Percentiles rank a stretch among this genome's conserved stretches.
Evolutionary conservation across 2,329 filamentous ascomycete species (phyloP).

Genomic region (Emmonsiellopsis sp.): DNA sequence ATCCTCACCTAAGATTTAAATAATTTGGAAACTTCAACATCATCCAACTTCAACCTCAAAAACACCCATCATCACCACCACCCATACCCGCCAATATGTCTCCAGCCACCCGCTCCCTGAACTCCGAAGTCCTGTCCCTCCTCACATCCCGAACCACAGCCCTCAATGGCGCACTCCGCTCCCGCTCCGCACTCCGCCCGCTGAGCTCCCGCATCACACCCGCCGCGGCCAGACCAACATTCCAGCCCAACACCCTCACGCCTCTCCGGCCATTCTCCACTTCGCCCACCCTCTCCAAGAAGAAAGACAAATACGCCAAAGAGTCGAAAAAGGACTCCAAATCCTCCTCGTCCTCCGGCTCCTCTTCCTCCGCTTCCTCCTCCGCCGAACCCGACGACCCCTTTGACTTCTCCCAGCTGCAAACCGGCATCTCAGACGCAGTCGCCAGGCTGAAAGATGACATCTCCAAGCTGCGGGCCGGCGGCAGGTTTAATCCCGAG

Average conservation of each 20-base stretch:
- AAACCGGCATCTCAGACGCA: constrained; percentile 45
- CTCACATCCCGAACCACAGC: not conserved
- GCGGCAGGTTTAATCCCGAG: constrained; percentile 54
- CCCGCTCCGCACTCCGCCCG: not conserved
- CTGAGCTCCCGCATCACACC: not conserved
- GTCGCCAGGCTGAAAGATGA: constrained; percentile 51
- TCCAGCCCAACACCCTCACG: not conserved
- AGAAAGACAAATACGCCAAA: constrained; percentile 37
- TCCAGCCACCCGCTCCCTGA: constrained; percentile 1
- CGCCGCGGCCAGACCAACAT: not conserved
- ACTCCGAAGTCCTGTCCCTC: not conserved
- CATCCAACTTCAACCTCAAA: not conserved
- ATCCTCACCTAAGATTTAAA: too few species aligned
- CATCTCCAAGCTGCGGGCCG: constrained; percentile 51
- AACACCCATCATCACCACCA: not conserved
- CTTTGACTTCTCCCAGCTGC: constrained; percentile 50
- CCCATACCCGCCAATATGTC: not conserved
- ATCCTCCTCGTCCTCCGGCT: constrained; percentile 24
- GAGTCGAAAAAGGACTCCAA: constrained; percentile 39
- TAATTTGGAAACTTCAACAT: not conserved
- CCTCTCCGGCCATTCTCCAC: constrained; percentile 29
- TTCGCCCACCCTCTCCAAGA: constrained; percentile 36
- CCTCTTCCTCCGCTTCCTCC: constrained; percentile 16
- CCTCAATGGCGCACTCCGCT: not conserved
- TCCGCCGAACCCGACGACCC: constrained; percentile 41